A percentile compares a stretch with the other conserved stretches of the same genome.
Evolutionary conservation across 164 flowering plant species (phyloP).

Genomic region (Liriodendron chinense): DNA sequence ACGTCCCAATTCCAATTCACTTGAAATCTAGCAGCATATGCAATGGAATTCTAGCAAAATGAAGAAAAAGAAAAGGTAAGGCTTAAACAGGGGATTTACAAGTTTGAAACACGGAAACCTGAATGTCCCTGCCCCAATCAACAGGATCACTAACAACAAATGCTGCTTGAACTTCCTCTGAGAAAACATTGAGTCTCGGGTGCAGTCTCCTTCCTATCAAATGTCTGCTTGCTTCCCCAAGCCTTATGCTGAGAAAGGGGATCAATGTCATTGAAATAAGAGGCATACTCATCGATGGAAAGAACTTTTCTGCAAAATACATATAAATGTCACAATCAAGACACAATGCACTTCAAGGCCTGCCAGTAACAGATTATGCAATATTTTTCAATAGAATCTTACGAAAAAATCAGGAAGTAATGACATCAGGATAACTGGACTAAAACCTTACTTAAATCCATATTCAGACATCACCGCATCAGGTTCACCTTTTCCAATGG

Average conservation of each 20-base stretch:
- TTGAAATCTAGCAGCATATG: background rate
- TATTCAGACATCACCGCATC: constrained; percentile 77
- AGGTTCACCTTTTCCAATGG: constrained; percentile 91
- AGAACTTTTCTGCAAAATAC: constrained; percentile 55
- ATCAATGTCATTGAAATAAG: constrained; percentile 74
- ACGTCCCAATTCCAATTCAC: background rate
- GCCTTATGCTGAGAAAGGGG: constrained; percentile 67
- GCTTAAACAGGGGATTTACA: background rate
- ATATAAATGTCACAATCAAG: constrained; percentile 1
- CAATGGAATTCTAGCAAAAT: background rate
- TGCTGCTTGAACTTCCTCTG: constrained; percentile 66
- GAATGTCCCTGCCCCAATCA: constrained; percentile 95
- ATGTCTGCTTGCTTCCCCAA: constrained; percentile 37
- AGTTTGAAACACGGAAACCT: constrained; percentile 42
- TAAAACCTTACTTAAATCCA: constrained; percentile 68
- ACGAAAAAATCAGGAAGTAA: background rate
- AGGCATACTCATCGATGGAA: constrained; percentile 76
- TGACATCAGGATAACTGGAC: constrained; percentile 1
- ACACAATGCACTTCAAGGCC: background rate
- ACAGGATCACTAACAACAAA: constrained; percentile 86
- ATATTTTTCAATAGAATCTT: too few species aligned
- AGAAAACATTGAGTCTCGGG: constrained; percentile 21
- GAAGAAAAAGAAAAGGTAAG: background rate
- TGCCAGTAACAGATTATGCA: background rate
- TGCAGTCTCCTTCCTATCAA: constrained; percentile 7